Base-by-base conservation (phyloP, 2,329 filamentous ascomycete species). In the Furcasterigmium sp. region DNA sequence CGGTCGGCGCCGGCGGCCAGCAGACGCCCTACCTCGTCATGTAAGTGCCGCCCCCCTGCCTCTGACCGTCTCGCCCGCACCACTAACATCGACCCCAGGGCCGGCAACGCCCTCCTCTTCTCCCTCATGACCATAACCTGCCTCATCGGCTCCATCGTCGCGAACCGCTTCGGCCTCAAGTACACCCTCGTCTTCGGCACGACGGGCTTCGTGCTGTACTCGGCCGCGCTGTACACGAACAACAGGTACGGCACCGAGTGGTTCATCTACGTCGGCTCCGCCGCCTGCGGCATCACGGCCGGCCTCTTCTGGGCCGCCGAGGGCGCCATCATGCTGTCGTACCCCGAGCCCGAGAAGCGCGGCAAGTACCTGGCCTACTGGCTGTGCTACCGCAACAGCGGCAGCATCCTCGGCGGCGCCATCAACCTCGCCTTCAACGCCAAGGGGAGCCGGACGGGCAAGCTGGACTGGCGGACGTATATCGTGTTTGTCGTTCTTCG, bases 341-440 rank as follows among this genome's bases (percentile, higher is more conserved):
- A 47, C 4, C 46, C 48, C 1, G 46, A 51, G 10, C 40, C 44
- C 1, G 44, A 51, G 13, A 51, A 46, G 4, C 37, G 48, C 13
- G 46, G 44, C 21, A 44, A 45, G 15, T 52, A 47, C 23, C 21
- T 49, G 23, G 39, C 20, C 28, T 53, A 53, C 38, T 54, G 48
- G 50, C 46, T 54, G 7, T 50, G 44, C 9, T 53, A 51, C 20
- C 47, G 51, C 0, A 53, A 52, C 30, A 50, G 48, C 15, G 51
- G 51, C 10, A 45, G 47, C 6, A 53, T 75, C 2, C 43, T 74
- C 1, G 70, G 72, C 11, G 68, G 69, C 21, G 60, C 65, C 3
- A 69, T 75, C 44, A 65, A 69, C 0, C 59, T 75, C 13, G 68
- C 56, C 3, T 56, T 75, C 20, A 75, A 75, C 45, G 37, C 51